Evolutionary conservation across 2,329 filamentous ascomycete genomes (phyloP), one percentile per base, ranked within the genome.

Genomic region (Cadophora luteo-olivacea): DNA sequence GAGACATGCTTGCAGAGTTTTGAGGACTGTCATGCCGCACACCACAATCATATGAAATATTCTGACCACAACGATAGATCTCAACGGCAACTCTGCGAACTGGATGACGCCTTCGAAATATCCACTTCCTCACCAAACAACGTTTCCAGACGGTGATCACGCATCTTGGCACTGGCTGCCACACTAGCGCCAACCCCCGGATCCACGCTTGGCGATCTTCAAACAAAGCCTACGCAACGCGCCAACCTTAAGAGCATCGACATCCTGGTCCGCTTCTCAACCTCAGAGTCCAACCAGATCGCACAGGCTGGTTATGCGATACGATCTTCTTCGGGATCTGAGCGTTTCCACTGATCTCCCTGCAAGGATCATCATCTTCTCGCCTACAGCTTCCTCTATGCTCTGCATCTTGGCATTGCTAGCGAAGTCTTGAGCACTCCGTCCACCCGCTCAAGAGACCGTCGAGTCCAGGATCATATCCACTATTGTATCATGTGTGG

Each of bases 131-230:
- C 36, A 60, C 33, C 45, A 38, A 25, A 41, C 57, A 45, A 22
- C 36, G 57, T 60, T 60, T 60, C 36, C 57, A 60, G 36, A 60
- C 22, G 57, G 36, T 45, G 57, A 60, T 60, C 57, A 60, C 7
- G n/a, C 57, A 60, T 45, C 36, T 60, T 60, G 36, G 36, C 32
- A 24, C 3, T 22, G 5, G n/a, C 55, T 58, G 32, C n/a, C n/a
- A 41, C 33, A 41, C 22, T 60, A 60, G 36, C 33, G 57, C 11
- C 33, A 16, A 41, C 57, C 33, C 33, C 33, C n/a, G 22, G 57
- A 60, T 60, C 57, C 57, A 58, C 36, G 22, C 57, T 60, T 60
- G 57, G 57, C 57, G 57, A 60, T 60, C 36, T 12, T 60, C 57
- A 60, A 45, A 60, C 57, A 60, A 60, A 24, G 33, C 22, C n/a